Evolutionary conservation across 345 rosid species (phyloP).

Genomic region (Carallia brachiata): DNA sequence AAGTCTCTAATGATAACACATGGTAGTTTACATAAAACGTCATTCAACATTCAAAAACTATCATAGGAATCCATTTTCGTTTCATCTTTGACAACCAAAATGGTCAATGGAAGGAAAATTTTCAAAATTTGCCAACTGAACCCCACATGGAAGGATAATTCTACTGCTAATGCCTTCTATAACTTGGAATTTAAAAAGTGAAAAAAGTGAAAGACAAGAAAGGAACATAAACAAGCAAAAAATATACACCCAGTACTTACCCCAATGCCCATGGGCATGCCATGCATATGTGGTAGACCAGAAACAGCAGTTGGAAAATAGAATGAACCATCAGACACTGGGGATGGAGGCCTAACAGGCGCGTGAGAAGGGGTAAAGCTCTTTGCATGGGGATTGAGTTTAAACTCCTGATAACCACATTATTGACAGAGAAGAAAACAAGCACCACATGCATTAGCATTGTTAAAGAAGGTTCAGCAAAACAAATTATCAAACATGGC

Average conservation of each 20-base stretch:
- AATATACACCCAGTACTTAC: slow-evolving; percentile 39
- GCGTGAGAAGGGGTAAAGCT: slow-evolving; percentile 66
- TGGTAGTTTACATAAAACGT: not conserved
- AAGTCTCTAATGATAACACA: not conserved
- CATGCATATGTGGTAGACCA: slow-evolving; percentile 61
- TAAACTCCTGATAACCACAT: slow-evolving; percentile 69
- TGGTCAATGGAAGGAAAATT: not conserved
- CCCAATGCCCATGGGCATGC: slow-evolving; percentile 67
- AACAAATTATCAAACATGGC: not conserved
- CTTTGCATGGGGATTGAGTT: slow-evolving; percentile 88
- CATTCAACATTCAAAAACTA: not conserved
- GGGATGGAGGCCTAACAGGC: slow-evolving; percentile 58
- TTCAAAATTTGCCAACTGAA: not conserved
- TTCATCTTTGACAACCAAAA: not conserved
- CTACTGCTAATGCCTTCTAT: not conserved
- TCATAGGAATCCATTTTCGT: not conserved
- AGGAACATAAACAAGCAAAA: not conserved
- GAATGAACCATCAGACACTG: slow-evolving; percentile 57
- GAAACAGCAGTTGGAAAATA: slow-evolving; percentile 52
- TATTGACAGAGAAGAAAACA: not conserved
- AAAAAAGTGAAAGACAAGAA: not conserved
- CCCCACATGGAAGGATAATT: not conserved
- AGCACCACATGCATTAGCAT: slow-evolving; percentile 4
- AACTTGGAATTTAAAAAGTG: no score
- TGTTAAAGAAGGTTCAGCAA: not conserved